These are phyloP conservation scores for Chaetomium globosum DNA, from an alignment of 2,329 filamentous ascomycete species.

Conservation along the genomic window DNA sequence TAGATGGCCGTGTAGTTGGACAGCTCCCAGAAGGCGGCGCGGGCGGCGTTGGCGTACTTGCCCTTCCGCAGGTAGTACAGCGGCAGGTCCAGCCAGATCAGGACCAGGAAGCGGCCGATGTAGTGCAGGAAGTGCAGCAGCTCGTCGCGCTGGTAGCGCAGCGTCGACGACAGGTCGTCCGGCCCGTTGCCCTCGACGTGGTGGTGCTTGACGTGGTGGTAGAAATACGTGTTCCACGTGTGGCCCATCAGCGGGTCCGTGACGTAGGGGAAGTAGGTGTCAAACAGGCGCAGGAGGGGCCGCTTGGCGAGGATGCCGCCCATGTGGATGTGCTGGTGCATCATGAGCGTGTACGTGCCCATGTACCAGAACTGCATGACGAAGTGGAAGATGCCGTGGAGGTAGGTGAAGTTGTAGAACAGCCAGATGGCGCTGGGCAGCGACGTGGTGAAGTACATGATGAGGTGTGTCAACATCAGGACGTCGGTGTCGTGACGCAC, in stretches of 20 bases:
- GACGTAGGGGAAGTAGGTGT: constrained; percentile 12
- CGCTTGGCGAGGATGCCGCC: constrained; percentile 9
- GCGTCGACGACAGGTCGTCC: constrained; percentile 17
- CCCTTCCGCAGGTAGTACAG: constrained; percentile 15
- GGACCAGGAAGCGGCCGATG: constrained; percentile 12
- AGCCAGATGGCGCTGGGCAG: constrained; percentile 16
- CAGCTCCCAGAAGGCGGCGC: constrained; percentile 15
- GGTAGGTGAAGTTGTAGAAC: constrained; percentile 19
- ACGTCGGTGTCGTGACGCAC: constrained; percentile 20
- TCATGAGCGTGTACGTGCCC: constrained; percentile 20
- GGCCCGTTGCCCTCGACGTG: constrained; percentile 21
- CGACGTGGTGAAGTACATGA: constrained; percentile 15
- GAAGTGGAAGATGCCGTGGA: constrained; percentile 16
- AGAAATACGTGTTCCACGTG: constrained; percentile 20
- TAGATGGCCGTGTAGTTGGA: constrained; percentile 15
- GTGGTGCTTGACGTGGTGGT: constrained; percentile 22
- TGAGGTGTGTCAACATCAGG: constrained; percentile 14
- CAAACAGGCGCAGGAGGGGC: constrained; percentile 11
- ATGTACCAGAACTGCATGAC: constrained; percentile 21
- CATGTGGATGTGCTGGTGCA: constrained; percentile 23
- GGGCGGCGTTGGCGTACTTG: background rate
- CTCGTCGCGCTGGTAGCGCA: constrained; percentile 15
- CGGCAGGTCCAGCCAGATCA: constrained; percentile 19
- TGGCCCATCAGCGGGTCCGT: constrained; percentile 21
- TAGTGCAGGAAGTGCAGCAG: constrained; percentile 15